These are phyloP conservation scores for Graphiopsis chlorocephala DNA, from an alignment of 2,329 filamentous ascomycete genomes.

Conservation along the genomic window DNA sequence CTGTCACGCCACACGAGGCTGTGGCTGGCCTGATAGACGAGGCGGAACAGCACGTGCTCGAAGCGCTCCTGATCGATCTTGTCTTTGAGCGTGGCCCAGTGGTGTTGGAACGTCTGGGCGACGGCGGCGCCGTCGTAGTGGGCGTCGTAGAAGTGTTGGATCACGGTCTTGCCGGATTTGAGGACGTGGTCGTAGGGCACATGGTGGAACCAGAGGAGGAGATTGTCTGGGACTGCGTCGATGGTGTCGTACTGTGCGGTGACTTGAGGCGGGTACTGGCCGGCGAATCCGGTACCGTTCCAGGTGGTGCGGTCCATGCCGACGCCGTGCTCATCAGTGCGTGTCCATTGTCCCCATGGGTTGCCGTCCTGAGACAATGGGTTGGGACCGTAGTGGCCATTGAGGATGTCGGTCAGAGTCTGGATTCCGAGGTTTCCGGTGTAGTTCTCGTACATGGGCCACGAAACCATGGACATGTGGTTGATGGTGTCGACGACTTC, in stretches of 20 bases:
- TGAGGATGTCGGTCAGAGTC: constrained; percentile 65
- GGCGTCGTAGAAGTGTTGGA: constrained; percentile 64
- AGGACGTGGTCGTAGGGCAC: constrained; percentile 64
- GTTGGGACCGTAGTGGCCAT: constrained; percentile 66
- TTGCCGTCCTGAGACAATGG: constrained; percentile 65
- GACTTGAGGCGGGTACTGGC: constrained; percentile 64
- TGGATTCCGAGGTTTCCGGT: constrained; percentile 68
- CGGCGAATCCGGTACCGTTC: constrained; percentile 65
- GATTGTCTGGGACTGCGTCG: constrained; percentile 63
- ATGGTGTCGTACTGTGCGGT: constrained; percentile 58
- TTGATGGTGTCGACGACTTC: constrained; percentile 59
- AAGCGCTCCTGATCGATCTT: constrained; percentile 61
- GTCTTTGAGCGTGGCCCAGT: constrained; percentile 56
- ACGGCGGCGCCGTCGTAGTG: constrained; percentile 60
- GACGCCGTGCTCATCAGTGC: constrained; percentile 57
- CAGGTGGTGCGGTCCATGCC: constrained; percentile 70
- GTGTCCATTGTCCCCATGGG: constrained; percentile 70
- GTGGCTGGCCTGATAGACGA: constrained; percentile 67
- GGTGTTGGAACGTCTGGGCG: constrained; percentile 56
- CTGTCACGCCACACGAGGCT: constrained; percentile 68
- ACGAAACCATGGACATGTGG: constrained; percentile 64
- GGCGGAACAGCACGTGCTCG: constrained; percentile 56
- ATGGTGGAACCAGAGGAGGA: constrained; percentile 73
- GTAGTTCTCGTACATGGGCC: constrained; percentile 70
- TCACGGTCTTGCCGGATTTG: constrained; percentile 63